phyloP scores from a whole-genome alignment of 139 green algal species.

The Pedinophyceae sp. region DNA sequence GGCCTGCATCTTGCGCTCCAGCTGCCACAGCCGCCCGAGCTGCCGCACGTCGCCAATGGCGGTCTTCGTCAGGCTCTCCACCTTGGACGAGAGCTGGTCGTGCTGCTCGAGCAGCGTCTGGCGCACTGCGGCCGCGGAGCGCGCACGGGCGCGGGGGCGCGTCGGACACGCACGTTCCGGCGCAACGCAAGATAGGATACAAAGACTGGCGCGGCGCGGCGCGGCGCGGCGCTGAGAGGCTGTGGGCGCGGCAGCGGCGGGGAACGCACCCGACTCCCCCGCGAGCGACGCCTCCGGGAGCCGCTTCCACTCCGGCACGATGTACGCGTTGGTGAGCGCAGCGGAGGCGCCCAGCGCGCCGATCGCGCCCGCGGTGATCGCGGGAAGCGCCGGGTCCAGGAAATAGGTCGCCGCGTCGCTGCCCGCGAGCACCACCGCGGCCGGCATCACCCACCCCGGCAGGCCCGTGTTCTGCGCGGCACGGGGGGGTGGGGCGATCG shows the following conservation, averaged over 20 bases:
- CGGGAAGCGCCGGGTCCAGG: conserved; percentile 53
- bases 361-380: conserved; percentile 31
- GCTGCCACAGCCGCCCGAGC: conserved; percentile 75
- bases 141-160: too few species aligned
- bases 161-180: too few species aligned
- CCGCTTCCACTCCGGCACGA: conserved; percentile 72
- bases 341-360: conserved; percentile 13
- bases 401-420: conserved; percentile 58
- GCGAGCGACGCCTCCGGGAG: conserved; percentile 34
- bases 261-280: too few species aligned
- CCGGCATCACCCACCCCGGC: conserved; percentile 54
- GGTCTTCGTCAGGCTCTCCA: too few species aligned
- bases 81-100: too few species aligned
- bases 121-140: conserved; percentile 36
- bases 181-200: too few species aligned
- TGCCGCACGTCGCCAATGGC: conserved; percentile 66
- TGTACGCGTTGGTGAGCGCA: conserved; percentile 25
- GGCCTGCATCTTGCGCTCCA: conserved; percentile 73
- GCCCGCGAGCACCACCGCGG: conserved; percentile 33
- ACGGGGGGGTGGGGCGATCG: conserved; percentile 31
- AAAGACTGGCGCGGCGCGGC: too few species aligned
- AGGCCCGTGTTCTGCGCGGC: conserved; percentile 14
- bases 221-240: too few species aligned
- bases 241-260: too few species aligned
- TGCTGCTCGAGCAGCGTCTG: conserved; percentile 69